phyloP scores from a whole-genome alignment of 2,329 filamentous ascomycete genomes.

The Aspergillus flavus region DNA sequence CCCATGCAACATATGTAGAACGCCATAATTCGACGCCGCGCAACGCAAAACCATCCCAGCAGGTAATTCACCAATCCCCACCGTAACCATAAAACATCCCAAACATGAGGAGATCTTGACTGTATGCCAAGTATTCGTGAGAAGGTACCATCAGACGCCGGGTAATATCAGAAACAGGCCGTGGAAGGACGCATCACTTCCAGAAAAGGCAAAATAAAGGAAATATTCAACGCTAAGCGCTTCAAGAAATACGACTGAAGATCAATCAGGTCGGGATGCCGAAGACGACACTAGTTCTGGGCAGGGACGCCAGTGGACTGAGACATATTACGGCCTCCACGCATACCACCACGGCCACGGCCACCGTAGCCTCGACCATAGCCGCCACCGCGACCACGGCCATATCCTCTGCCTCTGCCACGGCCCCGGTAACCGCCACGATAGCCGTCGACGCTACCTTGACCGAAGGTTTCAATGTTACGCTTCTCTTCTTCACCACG shows the following conservation, averaged over 20 bases:
- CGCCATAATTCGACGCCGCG: constrained; percentile 21
- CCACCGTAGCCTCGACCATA: constrained; percentile 47
- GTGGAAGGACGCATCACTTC: constrained; percentile 28
- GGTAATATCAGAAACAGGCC: constrained; percentile 19
- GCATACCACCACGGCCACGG: constrained; percentile 43
- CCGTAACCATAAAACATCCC: constrained; percentile 21
- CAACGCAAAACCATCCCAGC: constrained; percentile 16
- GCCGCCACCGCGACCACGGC: constrained; percentile 51
- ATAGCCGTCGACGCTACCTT: constrained; percentile 90
- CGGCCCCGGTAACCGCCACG: constrained; percentile 76
- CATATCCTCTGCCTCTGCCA: constrained; percentile 53
- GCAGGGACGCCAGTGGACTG: constrained; percentile 44
- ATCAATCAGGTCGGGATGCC: constrained; percentile 9
- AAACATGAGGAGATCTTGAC: constrained; percentile 24
- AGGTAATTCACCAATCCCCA: constrained; percentile 19
- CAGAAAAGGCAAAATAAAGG: constrained; percentile 21
- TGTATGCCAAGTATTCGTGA: constrained; percentile 27
- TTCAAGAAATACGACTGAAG: constrained; percentile 9
- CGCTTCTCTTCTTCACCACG: constrained; percentile 89
- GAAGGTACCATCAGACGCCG: constrained; percentile 30
- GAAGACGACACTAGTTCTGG: constrained; percentile 26
- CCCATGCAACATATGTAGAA: constrained; percentile 21
- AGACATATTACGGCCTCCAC: constrained; percentile 40
- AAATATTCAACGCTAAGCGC: constrained; percentile 24
- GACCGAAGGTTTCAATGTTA: constrained; percentile 97